phyloP scores from a whole-genome alignment of 257 asterid genomes.

The Nemophila menziesii region DNA sequence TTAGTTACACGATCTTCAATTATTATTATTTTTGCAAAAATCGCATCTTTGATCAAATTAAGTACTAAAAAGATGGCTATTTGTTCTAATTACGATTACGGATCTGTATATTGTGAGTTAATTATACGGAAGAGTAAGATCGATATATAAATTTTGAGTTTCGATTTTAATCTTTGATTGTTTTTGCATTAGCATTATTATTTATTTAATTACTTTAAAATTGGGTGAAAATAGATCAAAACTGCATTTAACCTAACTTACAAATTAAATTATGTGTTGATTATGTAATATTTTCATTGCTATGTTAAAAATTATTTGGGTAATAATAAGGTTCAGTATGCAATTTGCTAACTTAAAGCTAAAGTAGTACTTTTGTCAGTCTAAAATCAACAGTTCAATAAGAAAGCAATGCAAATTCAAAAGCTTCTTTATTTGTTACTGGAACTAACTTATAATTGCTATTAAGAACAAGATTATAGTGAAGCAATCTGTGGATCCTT shows the following conservation, averaged over 20 bases:
- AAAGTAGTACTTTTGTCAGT: too few relatives aligned
- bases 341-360: too few relatives aligned
- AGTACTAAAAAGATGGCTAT: not conserved
- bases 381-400: too few relatives aligned
- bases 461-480: not conserved
- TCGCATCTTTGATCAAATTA: not conserved
- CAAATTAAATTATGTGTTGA: too few relatives aligned
- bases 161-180: not conserved
- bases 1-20: not conserved
- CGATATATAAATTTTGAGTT: slow-evolving; percentile 12
- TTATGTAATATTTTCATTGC: too few relatives aligned
- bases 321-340: too few relatives aligned
- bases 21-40: too few relatives aligned
- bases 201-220: too few relatives aligned
- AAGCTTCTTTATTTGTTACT: not conserved
- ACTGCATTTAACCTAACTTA: too few relatives aligned
- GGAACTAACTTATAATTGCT: not conserved
- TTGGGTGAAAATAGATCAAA: too few relatives aligned
- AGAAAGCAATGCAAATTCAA: not conserved
- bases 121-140: slow-evolving; percentile 35
- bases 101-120: slow-evolving; percentile 37
- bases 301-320: too few relatives aligned
- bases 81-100: slow-evolving; percentile 14
- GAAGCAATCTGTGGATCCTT: not conserved
- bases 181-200: not conserved